phyloP scores from a whole-genome alignment of 2,329 filamentous ascomycete species.

The Cladosporium sp. region DNA sequence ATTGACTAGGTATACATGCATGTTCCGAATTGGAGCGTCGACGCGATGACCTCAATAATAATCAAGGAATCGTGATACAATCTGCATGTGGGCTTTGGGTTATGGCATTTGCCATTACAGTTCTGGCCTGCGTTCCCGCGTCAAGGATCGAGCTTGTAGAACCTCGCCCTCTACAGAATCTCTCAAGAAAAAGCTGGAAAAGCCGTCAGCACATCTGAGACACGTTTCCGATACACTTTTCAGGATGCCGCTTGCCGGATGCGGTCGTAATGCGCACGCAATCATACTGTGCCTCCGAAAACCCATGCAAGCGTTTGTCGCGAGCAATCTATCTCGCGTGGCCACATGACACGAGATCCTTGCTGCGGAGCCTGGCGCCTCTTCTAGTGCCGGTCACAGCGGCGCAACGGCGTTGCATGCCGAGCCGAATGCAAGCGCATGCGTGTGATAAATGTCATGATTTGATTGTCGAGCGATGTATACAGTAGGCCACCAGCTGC shows the following conservation, averaged over 20 bases:
- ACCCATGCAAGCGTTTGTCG: constrained; percentile 4
- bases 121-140: background rate
- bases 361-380: background rate
- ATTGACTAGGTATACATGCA: no score
- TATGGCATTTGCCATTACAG: constrained; percentile 4
- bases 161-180: background rate
- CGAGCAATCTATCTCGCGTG: constrained; percentile 10
- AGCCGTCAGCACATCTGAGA: background rate
- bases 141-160: background rate
- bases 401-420: constrained; percentile 8
- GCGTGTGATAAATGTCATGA: no score
- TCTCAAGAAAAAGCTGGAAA: no score
- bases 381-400: background rate
- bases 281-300: background rate
- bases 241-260: background rate
- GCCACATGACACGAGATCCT: constrained; percentile 6
- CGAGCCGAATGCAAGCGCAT: background rate
- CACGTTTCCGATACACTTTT: background rate
- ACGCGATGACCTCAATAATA: no score
- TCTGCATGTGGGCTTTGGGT: no score
- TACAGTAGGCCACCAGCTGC: no score
- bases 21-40: no score
- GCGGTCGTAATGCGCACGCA: background rate
- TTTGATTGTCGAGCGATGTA: no score
- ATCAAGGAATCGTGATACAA: no score